Base-by-base conservation (phyloP, 2,329 filamentous ascomycete species). In the Fulvia fulva region DNA sequence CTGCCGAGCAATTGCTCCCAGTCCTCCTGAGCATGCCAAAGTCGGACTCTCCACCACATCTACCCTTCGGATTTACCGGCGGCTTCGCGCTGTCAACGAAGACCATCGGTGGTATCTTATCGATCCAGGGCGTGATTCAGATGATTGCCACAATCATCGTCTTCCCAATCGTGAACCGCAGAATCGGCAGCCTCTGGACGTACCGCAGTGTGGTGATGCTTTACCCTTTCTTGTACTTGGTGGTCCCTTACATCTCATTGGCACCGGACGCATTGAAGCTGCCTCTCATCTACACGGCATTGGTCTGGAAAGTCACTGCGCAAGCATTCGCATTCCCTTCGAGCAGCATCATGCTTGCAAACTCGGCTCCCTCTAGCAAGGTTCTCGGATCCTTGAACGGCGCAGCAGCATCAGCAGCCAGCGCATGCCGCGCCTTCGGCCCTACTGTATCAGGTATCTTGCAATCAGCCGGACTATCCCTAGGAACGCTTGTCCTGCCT, bases 301-400 rank as follows among this genome's bases (percentile, higher is more conserved):
- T 97, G 11, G 82, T 96, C 64, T 91, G 89, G 87, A 97, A 97
- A 75, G 96, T 95, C 71, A 95, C 91, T 0, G 91, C 94, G 67
- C 87, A 93, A 67, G 92, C 91, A 47, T 87, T 97, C 75, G 88
- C 92, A 0, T 97, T 96, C 74, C 94, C 94, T 11, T 90, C 89
- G 68, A 91, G 92, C 65, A 88, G 88, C 11, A 95, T 97, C 58
- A 84, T 99, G 57, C 83, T 96, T 28, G 89, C 91, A 59, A 96
- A 97, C 73, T 88, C 91, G 16, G 89, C 92, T 0, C 90, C 91
- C 0, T 92, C 88, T 7, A 88, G 88, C 56, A 83, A 90, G 51
- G 89, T 95, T 1, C 84, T 97, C 1, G 94, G 94, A 2, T 92
- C 89, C 0, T 88, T 99, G 73, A 97, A 97, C 68, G 94, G 94